Percentiles rank a stretch among this genome's conserved stretches.
phyloP scores from a whole-genome alignment of 306 rosid genomes.

The Quercus aquifolioides region DNA sequence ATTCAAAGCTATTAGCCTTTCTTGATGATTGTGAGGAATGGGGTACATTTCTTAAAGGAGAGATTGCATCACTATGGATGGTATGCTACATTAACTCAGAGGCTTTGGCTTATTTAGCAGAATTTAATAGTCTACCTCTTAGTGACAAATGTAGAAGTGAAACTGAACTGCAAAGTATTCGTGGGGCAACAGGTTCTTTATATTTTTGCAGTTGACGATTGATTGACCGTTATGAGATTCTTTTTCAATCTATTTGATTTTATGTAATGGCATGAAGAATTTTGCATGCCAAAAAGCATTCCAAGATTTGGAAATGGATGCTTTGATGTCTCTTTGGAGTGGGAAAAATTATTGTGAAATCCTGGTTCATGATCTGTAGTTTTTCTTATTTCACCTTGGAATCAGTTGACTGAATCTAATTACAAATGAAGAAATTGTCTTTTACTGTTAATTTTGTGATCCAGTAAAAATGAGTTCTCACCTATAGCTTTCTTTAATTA shows the following conservation, averaged over 20 bases:
- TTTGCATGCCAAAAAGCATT: too few species aligned
- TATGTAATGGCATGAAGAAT: too few species aligned
- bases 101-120: slow-evolving; percentile 65
- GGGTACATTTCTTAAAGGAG: slow-evolving; percentile 79
- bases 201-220: not conserved
- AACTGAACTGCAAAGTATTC: slow-evolving; percentile 21
- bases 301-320: too few species aligned
- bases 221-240: not conserved
- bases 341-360: too few species aligned
- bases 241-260: not conserved
- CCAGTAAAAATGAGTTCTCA: too few species aligned
- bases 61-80: slow-evolving; percentile 75
- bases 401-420: too few species aligned
- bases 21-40: slow-evolving; percentile 56
- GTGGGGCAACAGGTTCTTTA: slow-evolving; percentile 13
- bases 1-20: slow-evolving; percentile 67
- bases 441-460: too few species aligned
- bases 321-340: too few species aligned
- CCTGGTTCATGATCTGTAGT: not conserved
- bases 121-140: slow-evolving; percentile 49
- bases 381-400: too few species aligned
- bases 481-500: too few species aligned
- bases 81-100: slow-evolving; percentile 69
- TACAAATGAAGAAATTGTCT: too few species aligned
- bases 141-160: slow-evolving; percentile 19